Percentiles rank a stretch among this genome's conserved stretches.
These are phyloP conservation scores for Coix lacrymajobi DNA, from an alignment of 176 grass and related monocot species.

Conservation along the genomic window DNA sequence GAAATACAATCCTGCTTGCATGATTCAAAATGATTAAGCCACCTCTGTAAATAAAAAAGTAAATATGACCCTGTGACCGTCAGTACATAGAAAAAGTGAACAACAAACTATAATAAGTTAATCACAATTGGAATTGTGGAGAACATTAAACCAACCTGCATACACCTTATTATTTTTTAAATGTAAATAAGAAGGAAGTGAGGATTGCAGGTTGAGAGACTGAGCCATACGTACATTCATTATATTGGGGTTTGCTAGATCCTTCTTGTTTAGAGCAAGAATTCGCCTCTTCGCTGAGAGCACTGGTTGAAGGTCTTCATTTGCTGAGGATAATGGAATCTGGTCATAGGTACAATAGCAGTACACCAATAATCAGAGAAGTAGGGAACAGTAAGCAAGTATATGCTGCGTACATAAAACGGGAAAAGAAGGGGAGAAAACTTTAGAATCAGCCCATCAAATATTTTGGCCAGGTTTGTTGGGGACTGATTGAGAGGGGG, in stretches of 20 bases:
- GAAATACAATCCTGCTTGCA: conserved; percentile 77
- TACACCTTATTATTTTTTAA: neutral
- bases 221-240: conserved; percentile 61
- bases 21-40: conserved; percentile 71
- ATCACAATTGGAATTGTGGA: neutral
- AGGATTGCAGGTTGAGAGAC: neutral
- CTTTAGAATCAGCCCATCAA: neutral
- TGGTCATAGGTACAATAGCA: conserved; percentile 44
- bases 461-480: neutral
- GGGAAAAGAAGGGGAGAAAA: neutral
- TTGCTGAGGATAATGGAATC: conserved; percentile 85
- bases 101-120: neutral
- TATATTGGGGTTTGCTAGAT: conserved; percentile 91
- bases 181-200: neutral
- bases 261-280: conserved; percentile 95
- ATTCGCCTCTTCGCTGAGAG: conserved; percentile 72
- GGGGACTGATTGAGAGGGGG: neutral
- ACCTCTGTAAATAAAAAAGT: conserved; percentile 55
- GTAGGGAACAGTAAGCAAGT: neutral
- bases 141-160: neutral
- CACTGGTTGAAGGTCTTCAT: conserved; percentile 74
- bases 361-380: conserved; percentile 10
- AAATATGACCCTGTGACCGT: conserved; percentile 1
- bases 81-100: neutral
- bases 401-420: neutral